Evolutionary conservation across 331 rosid genomes (phyloP).

Genomic region (Malus hybrid): DNA sequence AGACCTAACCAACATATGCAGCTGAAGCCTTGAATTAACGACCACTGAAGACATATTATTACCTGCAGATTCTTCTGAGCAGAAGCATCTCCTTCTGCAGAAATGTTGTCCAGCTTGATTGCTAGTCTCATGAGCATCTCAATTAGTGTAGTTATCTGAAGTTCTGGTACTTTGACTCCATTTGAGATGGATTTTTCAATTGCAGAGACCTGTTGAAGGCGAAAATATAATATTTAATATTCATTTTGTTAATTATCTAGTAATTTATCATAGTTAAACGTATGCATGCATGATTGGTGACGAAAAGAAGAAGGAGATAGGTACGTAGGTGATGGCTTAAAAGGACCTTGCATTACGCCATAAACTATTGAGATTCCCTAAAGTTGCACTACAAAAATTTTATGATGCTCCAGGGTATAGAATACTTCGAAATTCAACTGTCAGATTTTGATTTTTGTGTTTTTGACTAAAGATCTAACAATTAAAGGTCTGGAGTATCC

Average conservation of each 20-base stretch:
- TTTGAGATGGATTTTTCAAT: slow-evolving; percentile 54
- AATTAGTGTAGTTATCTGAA: slow-evolving; percentile 65
- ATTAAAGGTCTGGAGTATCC: too few species aligned
- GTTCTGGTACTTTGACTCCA: slow-evolving; percentile 66
- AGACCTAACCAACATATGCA: too few species aligned
- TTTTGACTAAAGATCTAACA: too few species aligned
- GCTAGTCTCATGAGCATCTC: slow-evolving; percentile 96
- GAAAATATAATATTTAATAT: background rate
- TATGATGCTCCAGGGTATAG: too few species aligned
- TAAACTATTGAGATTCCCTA: background rate
- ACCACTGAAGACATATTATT: background rate
- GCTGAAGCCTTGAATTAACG: too few species aligned
- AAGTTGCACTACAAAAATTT: too few species aligned
- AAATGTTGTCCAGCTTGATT: slow-evolving; percentile 56
- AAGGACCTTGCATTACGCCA: background rate
- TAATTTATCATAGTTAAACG: too few species aligned
- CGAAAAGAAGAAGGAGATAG: background rate
- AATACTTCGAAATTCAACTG: too few species aligned
- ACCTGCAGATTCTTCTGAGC: slow-evolving; percentile 64
- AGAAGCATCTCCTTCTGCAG: slow-evolving; percentile 69
- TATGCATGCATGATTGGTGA: background rate
- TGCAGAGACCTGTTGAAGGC: slow-evolving; percentile 33
- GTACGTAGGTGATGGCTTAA: background rate
- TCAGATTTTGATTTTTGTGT: too few species aligned
- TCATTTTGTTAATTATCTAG: background rate